Conservation (phyloP, 345 rosid species). For the Anastatica hierochuntica region DNA sequence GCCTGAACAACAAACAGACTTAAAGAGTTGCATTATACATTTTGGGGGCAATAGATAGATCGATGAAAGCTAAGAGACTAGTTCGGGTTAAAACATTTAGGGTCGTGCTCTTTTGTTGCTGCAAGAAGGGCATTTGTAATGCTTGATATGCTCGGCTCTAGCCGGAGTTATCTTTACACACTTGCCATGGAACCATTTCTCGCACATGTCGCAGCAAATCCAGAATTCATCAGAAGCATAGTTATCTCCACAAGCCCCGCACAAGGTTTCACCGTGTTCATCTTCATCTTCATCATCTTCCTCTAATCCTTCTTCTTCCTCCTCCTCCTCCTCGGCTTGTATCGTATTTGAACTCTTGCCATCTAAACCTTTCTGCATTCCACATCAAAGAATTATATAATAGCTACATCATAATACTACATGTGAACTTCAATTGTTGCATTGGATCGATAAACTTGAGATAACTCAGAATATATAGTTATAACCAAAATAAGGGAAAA, state of each 20-base stretch:
- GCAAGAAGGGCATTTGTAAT: constrained; percentile 80
- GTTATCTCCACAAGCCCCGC: constrained; percentile 26
- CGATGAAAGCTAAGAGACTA: no score
- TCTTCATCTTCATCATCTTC: constrained; percentile 40
- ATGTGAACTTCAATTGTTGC: not conserved
- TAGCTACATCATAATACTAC: not conserved
- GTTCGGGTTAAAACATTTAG: constrained; percentile 18
- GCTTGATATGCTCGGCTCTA: constrained; percentile 71
- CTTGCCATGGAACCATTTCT: no score
- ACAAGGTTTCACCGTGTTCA: constrained; percentile 59
- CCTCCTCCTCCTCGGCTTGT: constrained; percentile 38
- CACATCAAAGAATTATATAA: constrained; percentile 6
- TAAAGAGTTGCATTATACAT: no score
- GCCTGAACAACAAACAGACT: no score
- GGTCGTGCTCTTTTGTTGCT: constrained; percentile 60
- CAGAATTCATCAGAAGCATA: no score
- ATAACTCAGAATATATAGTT: not conserved
- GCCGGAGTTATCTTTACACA: constrained; percentile 28
- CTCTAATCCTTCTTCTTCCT: constrained; percentile 34
- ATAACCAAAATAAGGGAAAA: no score
- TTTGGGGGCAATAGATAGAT: no score
- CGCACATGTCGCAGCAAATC: no score
- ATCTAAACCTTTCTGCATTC: constrained; percentile 45
- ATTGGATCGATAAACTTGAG: not conserved
- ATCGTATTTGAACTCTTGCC: constrained; percentile 29